Base-by-base conservation (phyloP, 140 eudicot genomes). In the Cichorium intybus region DNA sequence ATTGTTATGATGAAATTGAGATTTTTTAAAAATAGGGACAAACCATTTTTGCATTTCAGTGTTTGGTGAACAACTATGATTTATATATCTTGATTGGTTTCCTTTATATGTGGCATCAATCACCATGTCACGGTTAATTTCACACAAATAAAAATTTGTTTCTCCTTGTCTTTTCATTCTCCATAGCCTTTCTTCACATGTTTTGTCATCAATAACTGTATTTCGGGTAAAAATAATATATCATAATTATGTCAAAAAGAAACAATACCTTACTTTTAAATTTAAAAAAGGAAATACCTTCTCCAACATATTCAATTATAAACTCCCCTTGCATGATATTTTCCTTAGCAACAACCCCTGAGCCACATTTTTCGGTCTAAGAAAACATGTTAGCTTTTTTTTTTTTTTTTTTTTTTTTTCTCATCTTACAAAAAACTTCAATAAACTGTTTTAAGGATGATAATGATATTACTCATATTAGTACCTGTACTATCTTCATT, bases 11-110 rank as follows among this genome's bases (percentile, higher is more conserved):
- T 15, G 17, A 66, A 74, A 65, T 58, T 62, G 34, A 63, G 67
- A 56, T 17, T 73, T 17, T 73, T 8, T 23, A 72, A 73, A 35
- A 56, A 61, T 41, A 23, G 7, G 24, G 18, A 56, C 16, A 75
- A 4, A 88, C 99, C 99, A 93, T 93, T 93, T 93, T 78, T 88
- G 99, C 99, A 93, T 93, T 82, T 93, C 99, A 2, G 99, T 93
- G 69, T 93, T 93, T 45, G 99, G 99, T 51, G 83, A 83, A 75
- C 99, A 93, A 65, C 99, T 85, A 67, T 93, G 99, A 72, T 93
- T 93, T 50, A 93, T 93, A 66, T 93, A 93, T 88, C 99, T 85
- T 28, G 99, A 93, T 76, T 88, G 82, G 69, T 93, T 93, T 72
- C 99, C 99, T 81, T 93, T 93, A 71, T 27, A 79, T 51, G 99